phyloP scores from a whole-genome alignment of 805 yeast genomes.

The Blastobotrys attinorum region DNA sequence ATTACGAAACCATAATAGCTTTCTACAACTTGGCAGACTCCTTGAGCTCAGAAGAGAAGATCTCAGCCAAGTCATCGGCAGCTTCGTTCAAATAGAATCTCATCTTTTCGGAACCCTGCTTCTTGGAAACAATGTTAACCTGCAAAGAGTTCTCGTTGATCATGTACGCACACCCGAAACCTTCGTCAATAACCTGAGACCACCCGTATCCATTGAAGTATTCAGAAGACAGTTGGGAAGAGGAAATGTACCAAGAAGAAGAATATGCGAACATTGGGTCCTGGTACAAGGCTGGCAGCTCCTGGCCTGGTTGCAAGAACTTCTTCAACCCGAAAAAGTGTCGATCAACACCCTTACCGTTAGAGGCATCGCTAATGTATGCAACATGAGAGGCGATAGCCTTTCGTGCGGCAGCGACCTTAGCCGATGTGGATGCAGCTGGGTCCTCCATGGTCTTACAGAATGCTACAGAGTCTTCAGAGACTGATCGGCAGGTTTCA shows the following conservation, averaged over 20 bases:
- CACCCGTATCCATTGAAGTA: constrained; percentile 89
- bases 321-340: constrained; percentile 85
- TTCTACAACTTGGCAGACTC: constrained; percentile 31
- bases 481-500: constrained; percentile 84
- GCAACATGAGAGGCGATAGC: constrained; percentile 70
- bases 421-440: constrained; percentile 42
- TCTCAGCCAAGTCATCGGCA: constrained; percentile 71
- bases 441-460: constrained; percentile 67
- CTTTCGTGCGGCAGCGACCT: constrained; percentile 56
- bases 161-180: constrained; percentile 92
- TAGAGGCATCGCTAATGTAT: constrained; percentile 69
- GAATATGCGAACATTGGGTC: constrained; percentile 76
- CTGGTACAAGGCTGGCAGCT: constrained; percentile 54
- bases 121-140: constrained; percentile 73
- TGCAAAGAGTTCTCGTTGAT: constrained; percentile 78
- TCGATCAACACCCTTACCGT: constrained; percentile 87
- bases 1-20: too few species aligned
- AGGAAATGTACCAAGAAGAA: constrained; percentile 75
- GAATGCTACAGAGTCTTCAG: constrained; percentile 59
- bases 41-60: constrained; percentile 36
- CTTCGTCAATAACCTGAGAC: constrained; percentile 91
- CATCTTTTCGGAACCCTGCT: constrained; percentile 41
- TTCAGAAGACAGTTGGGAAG: constrained; percentile 83
- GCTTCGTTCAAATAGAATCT: constrained; percentile 64
- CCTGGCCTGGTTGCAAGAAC: constrained; percentile 51